A percentile compares a stretch with the other conserved stretches of the same genome.
phyloP scores from a whole-genome alignment of 1,284 basidiomycete genomes.

The Cryptococcus jaspeensis region DNA sequence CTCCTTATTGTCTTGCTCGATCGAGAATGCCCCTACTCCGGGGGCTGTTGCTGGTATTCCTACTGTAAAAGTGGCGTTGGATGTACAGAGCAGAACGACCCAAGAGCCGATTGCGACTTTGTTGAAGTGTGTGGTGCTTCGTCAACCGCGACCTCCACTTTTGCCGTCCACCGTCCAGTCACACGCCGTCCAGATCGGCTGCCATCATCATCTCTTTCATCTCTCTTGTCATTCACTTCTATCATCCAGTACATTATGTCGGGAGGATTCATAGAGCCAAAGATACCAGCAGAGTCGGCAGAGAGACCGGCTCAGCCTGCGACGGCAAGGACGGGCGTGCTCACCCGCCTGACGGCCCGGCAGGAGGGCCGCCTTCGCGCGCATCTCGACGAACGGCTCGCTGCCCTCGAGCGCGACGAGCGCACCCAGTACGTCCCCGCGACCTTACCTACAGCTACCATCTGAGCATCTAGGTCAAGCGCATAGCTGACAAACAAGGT shows the following conservation, averaged over 20 bases:
- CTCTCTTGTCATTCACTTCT: neutral
- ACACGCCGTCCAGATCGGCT: too few species aligned
- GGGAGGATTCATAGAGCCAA: neutral
- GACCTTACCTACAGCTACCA: neutral
- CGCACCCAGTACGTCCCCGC: conserved; percentile 29
- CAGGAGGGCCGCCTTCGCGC: conserved; percentile 25
- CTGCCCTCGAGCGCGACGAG: conserved; percentile 31
- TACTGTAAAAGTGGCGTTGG: neutral
- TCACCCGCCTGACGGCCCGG: conserved; percentile 19
- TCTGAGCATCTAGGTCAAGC: neutral
- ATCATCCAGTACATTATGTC: neutral
- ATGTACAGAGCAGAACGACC: neutral
- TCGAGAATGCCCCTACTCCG: neutral
- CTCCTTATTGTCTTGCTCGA: neutral
- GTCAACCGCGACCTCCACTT: conserved; percentile 1
- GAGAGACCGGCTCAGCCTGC: too few species aligned
- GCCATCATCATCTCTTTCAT: neutral
- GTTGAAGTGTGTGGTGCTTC: too few species aligned
- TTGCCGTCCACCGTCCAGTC: neutral
- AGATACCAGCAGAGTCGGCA: neutral
- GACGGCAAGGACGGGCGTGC: neutral
- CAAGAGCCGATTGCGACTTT: neutral
- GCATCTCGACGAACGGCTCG: conserved; percentile 30
- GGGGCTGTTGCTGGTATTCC: neutral
- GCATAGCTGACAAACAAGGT: neutral